phyloP scores from a whole-genome alignment of 306 rosid species.

The Cucumis melo region DNA sequence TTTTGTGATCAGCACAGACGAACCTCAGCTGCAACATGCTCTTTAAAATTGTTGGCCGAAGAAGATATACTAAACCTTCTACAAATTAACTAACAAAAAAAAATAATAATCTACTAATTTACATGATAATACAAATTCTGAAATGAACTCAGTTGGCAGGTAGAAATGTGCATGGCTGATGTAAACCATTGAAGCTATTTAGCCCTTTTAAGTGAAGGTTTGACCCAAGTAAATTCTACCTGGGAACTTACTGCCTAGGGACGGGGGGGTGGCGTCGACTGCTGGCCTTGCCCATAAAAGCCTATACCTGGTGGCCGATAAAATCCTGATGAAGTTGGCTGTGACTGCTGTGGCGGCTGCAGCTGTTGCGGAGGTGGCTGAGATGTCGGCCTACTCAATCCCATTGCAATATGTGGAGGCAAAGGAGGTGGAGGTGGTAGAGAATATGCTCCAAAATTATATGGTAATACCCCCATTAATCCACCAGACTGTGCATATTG shows the following conservation, averaged over 20 bases:
- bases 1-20: slow-evolving; percentile 6
- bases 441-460: slow-evolving; percentile 41
- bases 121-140: slow-evolving; percentile 40
- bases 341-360: slow-evolving; percentile 38
- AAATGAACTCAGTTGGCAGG: slow-evolving; percentile 15
- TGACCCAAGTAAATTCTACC: slow-evolving; percentile 3
- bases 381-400: slow-evolving; percentile 39
- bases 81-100: neutral
- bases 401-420: slow-evolving; percentile 53
- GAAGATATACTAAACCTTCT: neutral
- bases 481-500: slow-evolving; percentile 60
- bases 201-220: neutral
- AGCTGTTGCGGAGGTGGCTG: slow-evolving; percentile 39
- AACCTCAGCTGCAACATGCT: slow-evolving; percentile 1
- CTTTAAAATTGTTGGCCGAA: neutral
- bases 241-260: slow-evolving; percentile 54
- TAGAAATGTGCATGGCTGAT: neutral
- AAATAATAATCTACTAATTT: slow-evolving; percentile 29
- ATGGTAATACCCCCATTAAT: slow-evolving; percentile 45
- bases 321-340: slow-evolving; percentile 48
- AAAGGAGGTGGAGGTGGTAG: slow-evolving; percentile 76
- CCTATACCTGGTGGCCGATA: slow-evolving; percentile 62
- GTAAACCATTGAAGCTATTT: slow-evolving; percentile 11
- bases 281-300: slow-evolving; percentile 64
- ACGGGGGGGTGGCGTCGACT: slow-evolving; percentile 53